Evolutionary conservation across 352 stramenopile species (phyloP), one percentile per base, ranked within the genome.

Genomic region (Globisporangium nagaii): DNA sequence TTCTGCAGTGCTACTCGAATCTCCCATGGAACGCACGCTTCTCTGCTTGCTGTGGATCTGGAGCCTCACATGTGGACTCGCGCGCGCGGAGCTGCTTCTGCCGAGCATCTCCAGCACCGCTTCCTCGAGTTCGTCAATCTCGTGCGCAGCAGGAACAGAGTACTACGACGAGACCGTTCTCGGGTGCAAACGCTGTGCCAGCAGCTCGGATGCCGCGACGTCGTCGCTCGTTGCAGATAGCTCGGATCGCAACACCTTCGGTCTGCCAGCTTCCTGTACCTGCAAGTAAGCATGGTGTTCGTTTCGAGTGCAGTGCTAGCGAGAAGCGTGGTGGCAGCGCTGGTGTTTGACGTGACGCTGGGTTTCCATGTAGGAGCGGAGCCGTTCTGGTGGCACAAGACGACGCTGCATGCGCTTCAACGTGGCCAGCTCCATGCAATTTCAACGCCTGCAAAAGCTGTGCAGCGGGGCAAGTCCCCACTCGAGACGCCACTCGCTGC

Each of bases 361-460:
- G 40, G 42, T 44, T 28, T 20, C 22, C 15, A 4, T 41, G 7
- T 61, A 59, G 46, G 65, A 59, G 19, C 28, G 49, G 43, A 7
- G 41, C 68, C 15, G 65, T 80, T 28, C 43, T 36, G 49, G 53
- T 61, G 17, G 27, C 46, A 24, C 56, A 71, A 37, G 55, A 65
- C 0, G 65, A 83, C 27, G 59, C 63, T 8, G 51, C 35, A 0
- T 91, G 81, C 31, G 66, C 71, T 22, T 71, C 78, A 9, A 83
- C 69, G 10, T 91, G 81, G 81, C 81, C 81, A 9, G 73, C 65
- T 3, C 76, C 81, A 2, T 89, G 81, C 53, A 86, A 65, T 43
- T 45, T 70, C 13, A 31, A 78, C 0, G n/a, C 44, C 4, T 91
- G 81, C 44, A 56, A 60, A 8, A 56, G 17, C 6, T 91, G 81